These are phyloP conservation scores for Cokeromyces recurvatus DNA, from an alignment of 371 early-diverging fungal species.

Conservation along the genomic window DNA sequence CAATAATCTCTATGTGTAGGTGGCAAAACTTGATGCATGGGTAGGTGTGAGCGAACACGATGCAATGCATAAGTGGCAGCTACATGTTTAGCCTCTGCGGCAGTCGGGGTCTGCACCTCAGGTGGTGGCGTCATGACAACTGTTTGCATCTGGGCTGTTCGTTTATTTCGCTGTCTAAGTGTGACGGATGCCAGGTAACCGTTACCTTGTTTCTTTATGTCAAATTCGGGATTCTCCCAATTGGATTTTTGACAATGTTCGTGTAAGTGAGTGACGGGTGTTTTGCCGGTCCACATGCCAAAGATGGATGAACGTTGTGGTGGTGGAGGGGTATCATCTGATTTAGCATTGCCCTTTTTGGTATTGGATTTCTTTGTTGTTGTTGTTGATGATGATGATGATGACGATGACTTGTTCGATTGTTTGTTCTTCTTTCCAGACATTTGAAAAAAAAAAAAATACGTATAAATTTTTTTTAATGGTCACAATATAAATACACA, in stretches of 20 bases:
- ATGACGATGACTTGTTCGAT: constrained; percentile 2
- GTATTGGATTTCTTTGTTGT: constrained; percentile 23
- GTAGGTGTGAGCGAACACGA: constrained; percentile 69
- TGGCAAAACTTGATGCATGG: constrained; percentile 70
- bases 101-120: constrained; percentile 38
- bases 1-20: constrained; percentile 73
- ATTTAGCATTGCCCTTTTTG: constrained; percentile 35
- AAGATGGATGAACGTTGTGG: constrained; percentile 48
- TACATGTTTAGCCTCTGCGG: constrained; percentile 73
- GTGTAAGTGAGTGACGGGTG: constrained; percentile 71
- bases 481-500: no score
- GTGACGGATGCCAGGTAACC: constrained; percentile 56
- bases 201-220: constrained; percentile 35
- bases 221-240: constrained; percentile 76
- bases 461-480: no score
- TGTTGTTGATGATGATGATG: constrained; percentile 4
- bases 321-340: constrained; percentile 8
- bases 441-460: constrained; percentile 5
- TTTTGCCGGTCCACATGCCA: constrained; percentile 84
- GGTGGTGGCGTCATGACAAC: constrained; percentile 41
- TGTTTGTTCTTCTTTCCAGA: constrained; percentile 30
- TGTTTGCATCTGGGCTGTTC: constrained; percentile 59
- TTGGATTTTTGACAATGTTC: constrained; percentile 74
- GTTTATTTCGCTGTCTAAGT: constrained; percentile 67
- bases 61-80: constrained; percentile 84